Evolutionary conservation across 208 protist genomes (phyloP).

Genomic region (Vickermania ingenoplastis): DNA sequence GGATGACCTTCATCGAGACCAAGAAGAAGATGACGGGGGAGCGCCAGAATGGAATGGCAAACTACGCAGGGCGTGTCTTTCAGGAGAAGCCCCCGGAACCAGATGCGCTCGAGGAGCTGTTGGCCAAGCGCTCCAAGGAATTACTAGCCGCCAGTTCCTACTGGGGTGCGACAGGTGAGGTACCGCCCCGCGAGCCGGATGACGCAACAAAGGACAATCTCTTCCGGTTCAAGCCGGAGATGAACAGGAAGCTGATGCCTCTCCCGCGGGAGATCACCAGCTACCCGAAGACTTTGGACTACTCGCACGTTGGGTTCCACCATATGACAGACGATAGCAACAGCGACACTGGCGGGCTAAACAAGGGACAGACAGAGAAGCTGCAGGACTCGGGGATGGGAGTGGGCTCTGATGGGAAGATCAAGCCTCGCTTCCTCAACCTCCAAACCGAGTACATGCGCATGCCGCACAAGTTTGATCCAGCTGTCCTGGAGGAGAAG

Average conservation of each 20-base stretch:
- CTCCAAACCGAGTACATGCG: conserved; percentile 47
- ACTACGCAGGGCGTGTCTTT: conserved; percentile 16
- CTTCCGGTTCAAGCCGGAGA: conserved; percentile 69
- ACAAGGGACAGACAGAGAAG: conserved; percentile 46
- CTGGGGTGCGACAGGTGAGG: conserved; percentile 67
- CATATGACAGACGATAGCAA: conserved; percentile 29
- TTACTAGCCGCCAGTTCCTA: conserved; percentile 78
- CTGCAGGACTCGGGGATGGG: conserved; percentile 12
- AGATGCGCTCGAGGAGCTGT: conserved; percentile 41
- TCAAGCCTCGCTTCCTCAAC: conserved; percentile 59
- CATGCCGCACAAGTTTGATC: conserved; percentile 51
- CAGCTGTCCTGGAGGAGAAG: conserved; percentile 48
- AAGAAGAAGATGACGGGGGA: conserved; percentile 7
- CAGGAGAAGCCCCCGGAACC: conserved; percentile 14
- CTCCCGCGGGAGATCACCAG: conserved; percentile 72
- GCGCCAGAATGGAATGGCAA: conserved; percentile 26
- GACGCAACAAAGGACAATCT: conserved; percentile 43
- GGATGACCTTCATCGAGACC: neutral
- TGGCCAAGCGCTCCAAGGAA: conserved; percentile 30
- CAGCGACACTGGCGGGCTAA: conserved; percentile 30
- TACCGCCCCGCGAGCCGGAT: conserved; percentile 64
- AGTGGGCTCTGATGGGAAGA: conserved; percentile 3
- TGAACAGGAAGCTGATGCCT: conserved; percentile 77
- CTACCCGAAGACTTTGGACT: conserved; percentile 59
- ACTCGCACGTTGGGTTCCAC: conserved; percentile 59